Conservation (phyloP, 2,329 filamentous ascomycete species). For the Colletotrichum lupini region DNA sequence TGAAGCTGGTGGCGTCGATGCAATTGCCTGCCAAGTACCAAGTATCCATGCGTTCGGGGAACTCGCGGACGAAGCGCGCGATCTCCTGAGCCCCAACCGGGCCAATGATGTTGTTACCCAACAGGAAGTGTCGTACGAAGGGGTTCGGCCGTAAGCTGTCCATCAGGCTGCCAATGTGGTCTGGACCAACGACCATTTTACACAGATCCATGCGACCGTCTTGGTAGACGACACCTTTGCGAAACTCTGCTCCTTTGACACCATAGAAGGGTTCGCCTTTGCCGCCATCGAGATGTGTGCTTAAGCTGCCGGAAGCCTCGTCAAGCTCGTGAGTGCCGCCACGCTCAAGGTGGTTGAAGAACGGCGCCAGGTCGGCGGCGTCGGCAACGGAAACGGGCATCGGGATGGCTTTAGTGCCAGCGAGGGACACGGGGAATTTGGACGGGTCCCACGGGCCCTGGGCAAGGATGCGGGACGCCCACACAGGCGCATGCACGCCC, state of each 20-base stretch:
- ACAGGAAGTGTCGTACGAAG: conserved; percentile 62
- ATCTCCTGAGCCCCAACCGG: conserved; percentile 58
- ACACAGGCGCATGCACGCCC: conserved; percentile 46
- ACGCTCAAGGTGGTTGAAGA: conserved; percentile 45
- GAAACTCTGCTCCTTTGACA: conserved; percentile 49
- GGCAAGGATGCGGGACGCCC: conserved; percentile 45
- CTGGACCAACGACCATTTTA: conserved; percentile 65
- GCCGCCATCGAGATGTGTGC: conserved; percentile 45
- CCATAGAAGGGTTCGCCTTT: conserved; percentile 50
- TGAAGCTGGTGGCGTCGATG: conserved; percentile 56
- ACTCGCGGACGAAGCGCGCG: conserved; percentile 55
- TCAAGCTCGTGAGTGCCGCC: conserved; percentile 45
- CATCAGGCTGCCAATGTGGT: conserved; percentile 62
- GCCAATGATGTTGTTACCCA: conserved; percentile 67
- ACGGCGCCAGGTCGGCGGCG: conserved; percentile 46
- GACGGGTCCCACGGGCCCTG: conserved; percentile 49
- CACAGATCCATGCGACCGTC: conserved; percentile 66
- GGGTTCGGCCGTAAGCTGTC: conserved; percentile 57
- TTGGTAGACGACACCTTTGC: conserved; percentile 56
- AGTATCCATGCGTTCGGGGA: conserved; percentile 61
- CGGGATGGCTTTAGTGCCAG: conserved; percentile 45
- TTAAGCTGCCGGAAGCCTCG: conserved; percentile 34
- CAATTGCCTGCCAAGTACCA: conserved; percentile 68
- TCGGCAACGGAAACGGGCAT: conserved; percentile 48
- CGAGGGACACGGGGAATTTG: conserved; percentile 44